Conservation (phyloP, 1,139 yeast species). For the Suhomyces bribrorum region DNA sequence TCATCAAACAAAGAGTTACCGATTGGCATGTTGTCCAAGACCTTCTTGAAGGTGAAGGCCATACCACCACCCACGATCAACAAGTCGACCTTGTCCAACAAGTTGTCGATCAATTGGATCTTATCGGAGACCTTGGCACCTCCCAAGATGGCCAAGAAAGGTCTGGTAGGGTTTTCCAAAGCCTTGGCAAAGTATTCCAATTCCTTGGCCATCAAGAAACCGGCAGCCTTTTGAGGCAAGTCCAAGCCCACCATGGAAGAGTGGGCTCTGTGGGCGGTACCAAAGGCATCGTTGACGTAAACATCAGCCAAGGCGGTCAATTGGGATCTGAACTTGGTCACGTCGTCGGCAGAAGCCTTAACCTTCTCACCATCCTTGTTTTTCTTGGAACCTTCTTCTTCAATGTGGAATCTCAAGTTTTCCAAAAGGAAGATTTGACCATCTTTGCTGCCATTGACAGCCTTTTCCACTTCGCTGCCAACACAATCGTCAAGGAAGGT, state of each 20-base stretch:
- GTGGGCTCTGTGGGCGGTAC: constrained; percentile 99
- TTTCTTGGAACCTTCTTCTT: constrained; percentile 88
- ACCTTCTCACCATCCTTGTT: constrained; percentile 77
- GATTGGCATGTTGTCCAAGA: constrained; percentile 76
- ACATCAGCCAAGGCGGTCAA: constrained; percentile 91
- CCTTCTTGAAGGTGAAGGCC: constrained; percentile 98
- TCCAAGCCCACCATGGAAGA: constrained; percentile 97
- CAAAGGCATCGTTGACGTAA: constrained; percentile 95
- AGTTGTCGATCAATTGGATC: constrained; percentile 95
- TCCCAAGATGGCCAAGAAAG: constrained; percentile 95
- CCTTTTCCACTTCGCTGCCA: constrained; percentile 79
- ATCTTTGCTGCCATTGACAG: constrained; percentile 64
- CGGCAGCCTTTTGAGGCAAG: constrained; percentile 91
- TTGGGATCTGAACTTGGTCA: constrained; percentile 80
- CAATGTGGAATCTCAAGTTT: constrained; percentile 96
- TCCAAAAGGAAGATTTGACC: constrained; percentile 85
- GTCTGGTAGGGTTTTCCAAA: constrained; percentile 93
- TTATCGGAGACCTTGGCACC: constrained; percentile 99
- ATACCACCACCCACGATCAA: constrained; percentile 98
- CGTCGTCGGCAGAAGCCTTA: constrained; percentile 84
- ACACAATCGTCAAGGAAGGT: constrained; percentile 84
- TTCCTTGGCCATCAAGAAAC: constrained; percentile 96
- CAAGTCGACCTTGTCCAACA: constrained; percentile 89
- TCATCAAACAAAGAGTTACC: constrained; percentile 89
- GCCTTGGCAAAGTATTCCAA: constrained; percentile 96